Evolutionary conservation across 2,329 filamentous ascomycete genomes (phyloP), one percentile per base, ranked within the genome.

Genomic region (Teratosphaeria gauchensis): DNA sequence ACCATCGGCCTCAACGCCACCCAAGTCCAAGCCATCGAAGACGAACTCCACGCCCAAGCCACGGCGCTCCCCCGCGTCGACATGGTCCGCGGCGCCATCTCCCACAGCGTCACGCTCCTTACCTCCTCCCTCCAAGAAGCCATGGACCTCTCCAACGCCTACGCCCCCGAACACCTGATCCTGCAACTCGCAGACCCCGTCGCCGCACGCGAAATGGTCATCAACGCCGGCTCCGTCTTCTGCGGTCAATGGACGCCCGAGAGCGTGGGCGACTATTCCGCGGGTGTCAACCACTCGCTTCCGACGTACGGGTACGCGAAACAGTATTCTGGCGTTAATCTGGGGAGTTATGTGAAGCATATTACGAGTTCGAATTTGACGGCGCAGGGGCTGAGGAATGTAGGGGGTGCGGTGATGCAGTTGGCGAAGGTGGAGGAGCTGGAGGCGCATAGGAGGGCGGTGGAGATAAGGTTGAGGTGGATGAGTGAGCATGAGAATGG

Each of bases 281-380:
- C 94, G 56, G 94, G 94, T 69, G 94, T 99, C 51, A 99, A 99
- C 74, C 94, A 99, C 79, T 95, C 90, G 59, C 78, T 99, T 64
- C 94, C 94, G 56, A 99, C 94, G 0, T 99, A 97, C 71, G 94
- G 94, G 48, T 99, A 95, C 69, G 94, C 94, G 54, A 96, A 95
- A 77, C 94, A 99, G 75, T 99, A 99, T 78, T 96, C 91, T 5
- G 94, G 94, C 56, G 94, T 99, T 70, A 99, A 96, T 74, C 83
- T 99, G 5, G 90, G 84, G 33, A 97, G 92, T 2, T 99, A 96
- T 76, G 83, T 96, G 73, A 99, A 99, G 79, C 91, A 97, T 79
- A 96, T 99, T 70, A 99, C 94, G 42, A 94, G 89, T 77, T 90
- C 91, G 0, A 89, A 95, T 73, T 81, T 99, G 62, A 95, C 90